These are phyloP conservation scores for Geranium incanum DNA, from an alignment of 441 rosid genomes.

Conservation along the genomic window DNA sequence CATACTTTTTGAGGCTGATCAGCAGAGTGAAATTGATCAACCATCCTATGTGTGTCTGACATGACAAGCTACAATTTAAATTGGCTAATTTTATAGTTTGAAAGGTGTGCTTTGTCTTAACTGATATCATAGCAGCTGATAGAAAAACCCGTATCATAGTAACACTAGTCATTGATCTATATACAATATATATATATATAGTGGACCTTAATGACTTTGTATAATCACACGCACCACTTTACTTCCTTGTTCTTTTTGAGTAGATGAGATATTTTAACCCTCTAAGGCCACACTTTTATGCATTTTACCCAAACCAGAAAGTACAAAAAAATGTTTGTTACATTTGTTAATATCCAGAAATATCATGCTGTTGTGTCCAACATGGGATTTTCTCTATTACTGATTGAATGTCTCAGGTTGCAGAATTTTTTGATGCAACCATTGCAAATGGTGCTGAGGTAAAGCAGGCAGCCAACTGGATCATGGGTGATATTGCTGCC, in stretches of 20 bases:
- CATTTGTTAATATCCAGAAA: too few relatives aligned
- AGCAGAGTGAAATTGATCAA: neutral
- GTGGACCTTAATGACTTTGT: neutral
- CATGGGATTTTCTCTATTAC: constrained; percentile 10
- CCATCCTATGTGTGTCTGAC: neutral
- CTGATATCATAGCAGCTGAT: too few relatives aligned
- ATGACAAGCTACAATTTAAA: neutral
- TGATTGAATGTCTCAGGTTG: constrained; percentile 48
- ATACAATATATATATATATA: neutral
- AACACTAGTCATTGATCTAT: too few relatives aligned
- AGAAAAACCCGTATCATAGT: too few relatives aligned
- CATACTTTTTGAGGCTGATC: neutral
- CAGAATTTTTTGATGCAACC: constrained; percentile 74
- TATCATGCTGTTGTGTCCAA: constrained; percentile 17
- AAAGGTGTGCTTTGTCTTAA: too few relatives aligned
- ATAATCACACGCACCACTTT: neutral
- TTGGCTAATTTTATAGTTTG: too few relatives aligned
- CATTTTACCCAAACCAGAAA: constrained; percentile 1
- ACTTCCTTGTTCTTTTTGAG: neutral
- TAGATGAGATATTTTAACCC: neutral
- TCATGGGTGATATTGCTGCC: constrained; percentile 88
- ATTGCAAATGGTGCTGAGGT: constrained; percentile 69
- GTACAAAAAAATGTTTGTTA: neutral
- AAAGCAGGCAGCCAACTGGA: constrained; percentile 79
- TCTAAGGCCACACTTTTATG: neutral